Conservation (phyloP, 2,329 filamentous ascomycete species). For the Onygenales sp. region DNA sequence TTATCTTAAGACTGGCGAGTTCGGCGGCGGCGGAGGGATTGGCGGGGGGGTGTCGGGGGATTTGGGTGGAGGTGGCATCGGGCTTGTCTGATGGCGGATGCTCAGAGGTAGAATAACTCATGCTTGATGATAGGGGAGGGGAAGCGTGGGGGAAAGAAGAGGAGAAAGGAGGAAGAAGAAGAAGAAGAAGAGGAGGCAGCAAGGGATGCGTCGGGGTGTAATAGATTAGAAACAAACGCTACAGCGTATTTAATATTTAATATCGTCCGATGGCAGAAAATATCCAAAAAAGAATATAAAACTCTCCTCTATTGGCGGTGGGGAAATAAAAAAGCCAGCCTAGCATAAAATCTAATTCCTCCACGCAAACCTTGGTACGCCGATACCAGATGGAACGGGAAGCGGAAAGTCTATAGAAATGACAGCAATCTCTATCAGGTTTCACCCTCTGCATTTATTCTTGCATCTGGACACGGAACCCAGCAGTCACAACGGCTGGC, state of each 20-base stretch:
- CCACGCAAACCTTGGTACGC: too few species aligned
- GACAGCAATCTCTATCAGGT: too few species aligned
- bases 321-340: too few species aligned
- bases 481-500: too few species aligned
- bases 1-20: slow-evolving; percentile 56
- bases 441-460: too few species aligned
- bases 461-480: too few species aligned
- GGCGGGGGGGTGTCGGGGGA: slow-evolving; percentile 35
- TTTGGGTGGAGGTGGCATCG: slow-evolving; percentile 33
- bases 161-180: slow-evolving; percentile 11
- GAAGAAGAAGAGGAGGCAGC: slow-evolving; percentile 14
- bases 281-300: slow-evolving; percentile 1
- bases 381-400: too few species aligned
- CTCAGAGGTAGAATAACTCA: slow-evolving; percentile 27
- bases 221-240: too few species aligned
- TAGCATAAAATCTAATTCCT: too few species aligned
- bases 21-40: slow-evolving; percentile 40
- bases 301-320: too few species aligned
- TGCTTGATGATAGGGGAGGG: slow-evolving; percentile 22
- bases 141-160: slow-evolving; percentile 16
- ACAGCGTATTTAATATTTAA: too few species aligned
- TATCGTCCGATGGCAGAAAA: not conserved
- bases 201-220: not conserved
- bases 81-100: slow-evolving; percentile 16
- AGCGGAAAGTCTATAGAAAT: too few species aligned